These are phyloP conservation scores for Apiospora marii DNA, from an alignment of 2,329 filamentous ascomycete genomes.

Conservation along the genomic window DNA sequence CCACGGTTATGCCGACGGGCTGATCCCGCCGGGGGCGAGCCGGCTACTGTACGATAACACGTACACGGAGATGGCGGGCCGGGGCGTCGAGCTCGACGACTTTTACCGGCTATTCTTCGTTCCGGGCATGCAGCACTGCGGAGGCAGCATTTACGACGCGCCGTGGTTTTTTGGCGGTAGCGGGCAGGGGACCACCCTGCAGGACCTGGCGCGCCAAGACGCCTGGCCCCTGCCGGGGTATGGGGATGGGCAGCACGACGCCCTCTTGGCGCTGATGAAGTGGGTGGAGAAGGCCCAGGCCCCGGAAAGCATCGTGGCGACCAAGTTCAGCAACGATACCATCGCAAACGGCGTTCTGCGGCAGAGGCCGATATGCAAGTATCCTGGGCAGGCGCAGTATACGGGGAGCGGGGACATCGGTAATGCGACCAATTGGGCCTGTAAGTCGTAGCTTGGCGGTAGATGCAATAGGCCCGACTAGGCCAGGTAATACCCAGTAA, in stretches of 20 bases:
- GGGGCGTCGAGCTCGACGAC: conserved; percentile 39
- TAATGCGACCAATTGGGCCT: not conserved
- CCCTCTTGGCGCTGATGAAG: conserved; percentile 46
- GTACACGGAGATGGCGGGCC: not conserved
- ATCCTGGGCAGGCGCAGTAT: conserved; percentile 15
- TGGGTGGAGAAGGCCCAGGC: conserved; percentile 54
- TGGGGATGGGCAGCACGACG: conserved; percentile 35
- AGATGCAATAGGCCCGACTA: not conserved
- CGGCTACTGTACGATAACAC: conserved; percentile 32
- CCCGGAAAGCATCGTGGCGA: conserved; percentile 25
- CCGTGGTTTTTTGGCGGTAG: conserved; percentile 49
- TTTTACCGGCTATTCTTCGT: conserved; percentile 49
- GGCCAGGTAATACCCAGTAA: not conserved
- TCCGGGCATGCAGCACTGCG: conserved; percentile 54
- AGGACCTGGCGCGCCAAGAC: conserved; percentile 22
- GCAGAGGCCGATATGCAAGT: conserved; percentile 23
- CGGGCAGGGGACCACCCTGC: conserved; percentile 33
- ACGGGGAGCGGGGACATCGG: not conserved
- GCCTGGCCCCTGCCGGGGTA: conserved; percentile 38
- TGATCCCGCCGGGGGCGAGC: conserved; percentile 34
- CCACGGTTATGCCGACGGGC: conserved; percentile 40
- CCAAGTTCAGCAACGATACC: conserved; percentile 25
- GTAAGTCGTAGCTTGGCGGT: not conserved
- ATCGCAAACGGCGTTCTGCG: conserved; percentile 2
- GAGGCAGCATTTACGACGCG: conserved; percentile 49